phyloP scores from a whole-genome alignment of 2,329 filamentous ascomycete genomes.

The Fusarium guadeloupense region DNA sequence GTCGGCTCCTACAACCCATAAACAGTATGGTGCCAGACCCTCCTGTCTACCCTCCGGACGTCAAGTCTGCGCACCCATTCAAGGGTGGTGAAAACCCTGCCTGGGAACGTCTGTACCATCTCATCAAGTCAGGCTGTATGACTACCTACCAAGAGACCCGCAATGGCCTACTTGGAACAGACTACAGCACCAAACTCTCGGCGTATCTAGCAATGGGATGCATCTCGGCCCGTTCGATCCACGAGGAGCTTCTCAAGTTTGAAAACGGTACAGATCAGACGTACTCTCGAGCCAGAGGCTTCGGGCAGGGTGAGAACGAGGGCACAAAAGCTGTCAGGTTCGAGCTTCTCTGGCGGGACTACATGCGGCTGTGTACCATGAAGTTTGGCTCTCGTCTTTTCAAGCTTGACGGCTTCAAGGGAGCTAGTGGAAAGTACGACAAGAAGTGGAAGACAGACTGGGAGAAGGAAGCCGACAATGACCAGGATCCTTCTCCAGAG shows the following conservation, averaged over 20 bases:
- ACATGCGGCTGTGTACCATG: constrained; percentile 78
- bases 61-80: constrained; percentile 71
- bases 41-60: constrained; percentile 62
- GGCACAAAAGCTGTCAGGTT: constrained; percentile 76
- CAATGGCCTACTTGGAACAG: constrained; percentile 74
- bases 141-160: constrained; percentile 74
- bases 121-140: constrained; percentile 69
- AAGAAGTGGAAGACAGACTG: constrained; percentile 61
- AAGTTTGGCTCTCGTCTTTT: constrained; percentile 76
- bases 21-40: constrained; percentile 59
- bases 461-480: constrained; percentile 39
- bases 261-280: constrained; percentile 67
- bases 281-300: constrained; percentile 61
- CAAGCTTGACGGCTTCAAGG: constrained; percentile 67
- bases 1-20: constrained; percentile 67
- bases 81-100: constrained; percentile 72
- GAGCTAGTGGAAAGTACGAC: constrained; percentile 52
- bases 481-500: constrained; percentile 54
- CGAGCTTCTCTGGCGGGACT: constrained; percentile 82
- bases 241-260: constrained; percentile 71
- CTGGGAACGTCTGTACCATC: constrained; percentile 65
- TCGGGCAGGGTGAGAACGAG: constrained; percentile 75
- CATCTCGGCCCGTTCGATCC: constrained; percentile 76
- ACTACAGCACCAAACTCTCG: constrained; percentile 81
- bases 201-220: constrained; percentile 77